Base-by-base conservation (phyloP, 2,329 filamentous ascomycete genomes). In the Calonectria pauciramosa region DNA sequence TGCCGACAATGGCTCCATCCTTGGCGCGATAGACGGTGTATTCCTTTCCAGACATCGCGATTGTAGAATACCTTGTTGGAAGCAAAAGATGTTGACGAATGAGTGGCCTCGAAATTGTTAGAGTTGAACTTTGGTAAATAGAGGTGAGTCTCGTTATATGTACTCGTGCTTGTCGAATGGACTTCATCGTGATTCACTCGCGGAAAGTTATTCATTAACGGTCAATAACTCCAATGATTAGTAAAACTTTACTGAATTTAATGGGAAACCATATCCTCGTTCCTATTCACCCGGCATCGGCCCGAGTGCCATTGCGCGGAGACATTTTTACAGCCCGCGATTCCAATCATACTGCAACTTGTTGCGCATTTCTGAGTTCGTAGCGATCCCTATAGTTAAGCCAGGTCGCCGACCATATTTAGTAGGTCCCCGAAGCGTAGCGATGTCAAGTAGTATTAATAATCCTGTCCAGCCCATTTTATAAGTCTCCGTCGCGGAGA, bases 21-120 rank as follows among this genome's bases (percentile, higher is more conserved):
- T 51, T 47, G 7, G 68, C 38, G 18, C 69, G 56, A 44, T 75
- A 72, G 16, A 75, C 51, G 20, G 73, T 75, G 41, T 72, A 69
- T 36, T 60, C 54, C 23, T 64, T 73, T 34, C 65, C 71, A 28
- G 59, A 11, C 51, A 56, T 56, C 5, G 28, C 9, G 28, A 4
- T 34, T n/a, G 51, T 8, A 51, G 9, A 11, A 51, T 51, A 11
- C 13, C 47, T 51, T 4, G 4, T 14, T 6, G n/a, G 14, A 51
- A 51, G 11, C 5, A 23, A 23, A 14, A 11, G 23, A 8, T 16
- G 32, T 34, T 56, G 28, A 5, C 28, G 18, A 30, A 32, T 20
- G 26, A 18, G 14, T 20, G 51, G 26, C 10, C 20, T 56, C 14
- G 11, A 34, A 20, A 1, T 5, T 20, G 51, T 20, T 4, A 18